Base-by-base conservation (phyloP, 129 eudicot genomes). In the Daucus carota region DNA sequence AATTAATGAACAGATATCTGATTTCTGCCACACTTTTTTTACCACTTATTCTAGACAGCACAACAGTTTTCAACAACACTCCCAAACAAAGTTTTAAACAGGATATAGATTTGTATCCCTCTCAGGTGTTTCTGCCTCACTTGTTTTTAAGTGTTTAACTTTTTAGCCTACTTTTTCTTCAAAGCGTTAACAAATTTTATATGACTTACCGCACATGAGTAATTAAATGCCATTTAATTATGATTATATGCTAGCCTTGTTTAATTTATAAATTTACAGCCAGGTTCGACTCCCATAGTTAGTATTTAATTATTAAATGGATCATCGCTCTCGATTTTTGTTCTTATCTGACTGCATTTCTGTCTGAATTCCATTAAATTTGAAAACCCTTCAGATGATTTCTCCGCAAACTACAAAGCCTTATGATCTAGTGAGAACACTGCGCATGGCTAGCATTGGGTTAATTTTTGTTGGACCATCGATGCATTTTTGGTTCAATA, bases 361-460 rank as follows among this genome's bases (percentile, higher is more conserved):
- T 41, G 41, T 41, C 17, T n/a, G 82, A 42, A 59, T 59, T 15
- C 8, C 29, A 41, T 72, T 6, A 46, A 24, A 31, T 38, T 1
- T 10, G 18, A 11, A 36, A 54, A 59, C 12, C 77, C 75, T 77
- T 41, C 92, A 91, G 98, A 83, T 82, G 47, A 78, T 94, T 62
- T 73, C 86, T 17, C 67, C 60, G 48, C 76, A 83, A 76, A 82
- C 89, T 20, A 75, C 83, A 69, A 92, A 89, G 73, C 22, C 86
- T 43, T 94, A 91, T 79, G 98, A 94, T 82, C 31, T 72, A 48
- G 67, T 84, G 59, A 79, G 97, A 78, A 91, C 93, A 31, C 18
- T 82, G 77, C 92, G 97, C 33, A 87, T 94, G 98, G 96, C 89
- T 78, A 96, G 98, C 60, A 91, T 87, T 36, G 98, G 98, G 31